These are phyloP conservation scores for Paecilomyces niveus DNA, from an alignment of 2,329 filamentous ascomycete species.

Conservation along the genomic window DNA sequence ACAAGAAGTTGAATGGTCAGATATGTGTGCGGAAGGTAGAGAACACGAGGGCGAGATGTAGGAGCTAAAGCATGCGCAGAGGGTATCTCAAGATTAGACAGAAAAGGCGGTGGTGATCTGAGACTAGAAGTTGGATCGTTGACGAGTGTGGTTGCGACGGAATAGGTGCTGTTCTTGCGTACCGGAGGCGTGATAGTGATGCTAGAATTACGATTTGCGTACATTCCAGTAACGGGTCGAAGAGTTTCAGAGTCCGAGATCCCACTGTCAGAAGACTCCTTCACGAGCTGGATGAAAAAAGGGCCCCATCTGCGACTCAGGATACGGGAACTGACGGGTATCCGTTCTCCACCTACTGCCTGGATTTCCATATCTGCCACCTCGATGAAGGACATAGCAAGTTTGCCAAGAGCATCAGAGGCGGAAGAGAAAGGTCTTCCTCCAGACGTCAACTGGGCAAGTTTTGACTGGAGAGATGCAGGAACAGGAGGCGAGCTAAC, in stretches of 20 bases:
- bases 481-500: slow-evolving; percentile 65
- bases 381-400: slow-evolving; percentile 72
- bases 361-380: slow-evolving; percentile 95
- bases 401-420: slow-evolving; percentile 77
- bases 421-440: slow-evolving; percentile 69
- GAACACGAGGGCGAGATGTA: slow-evolving; percentile 65
- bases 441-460: slow-evolving; percentile 55
- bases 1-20: slow-evolving; percentile 84
- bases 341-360: slow-evolving; percentile 81
- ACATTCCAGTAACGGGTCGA: slow-evolving; percentile 52
- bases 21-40: slow-evolving; percentile 89
- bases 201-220: slow-evolving; percentile 67
- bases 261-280: slow-evolving; percentile 69
- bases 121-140: slow-evolving; percentile 23
- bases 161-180: slow-evolving; percentile 33
- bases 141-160: slow-evolving; percentile 35
- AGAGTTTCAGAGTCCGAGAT: slow-evolving; percentile 66
- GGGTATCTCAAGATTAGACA: slow-evolving; percentile 43
- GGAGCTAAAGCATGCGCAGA: slow-evolving; percentile 49
- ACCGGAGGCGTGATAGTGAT: slow-evolving; percentile 69
- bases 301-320: slow-evolving; percentile 86
- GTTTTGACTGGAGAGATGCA: slow-evolving; percentile 45
- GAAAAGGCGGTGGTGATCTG: slow-evolving; percentile 17
- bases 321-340: slow-evolving; percentile 88
- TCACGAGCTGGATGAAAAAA: slow-evolving; percentile 86